Evolutionary conservation across 768 basidiomycete genomes (phyloP), one percentile per base, ranked within the genome.

Genomic region (Boletus sp.): DNA sequence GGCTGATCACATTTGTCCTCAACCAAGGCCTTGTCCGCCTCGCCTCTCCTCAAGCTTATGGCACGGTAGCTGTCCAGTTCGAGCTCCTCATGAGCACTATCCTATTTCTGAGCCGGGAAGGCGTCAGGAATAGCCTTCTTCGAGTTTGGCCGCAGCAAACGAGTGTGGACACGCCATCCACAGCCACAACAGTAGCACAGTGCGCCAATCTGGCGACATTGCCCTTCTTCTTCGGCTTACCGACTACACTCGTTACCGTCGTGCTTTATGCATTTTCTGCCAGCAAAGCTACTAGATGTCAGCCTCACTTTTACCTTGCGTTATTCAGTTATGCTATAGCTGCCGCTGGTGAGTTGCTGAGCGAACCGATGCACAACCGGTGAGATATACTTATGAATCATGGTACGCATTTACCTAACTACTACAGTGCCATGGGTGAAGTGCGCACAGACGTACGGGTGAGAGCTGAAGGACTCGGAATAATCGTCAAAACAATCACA

Each of bases 1-100:
- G 97, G 0, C 63, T 89, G 4, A 79, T 94, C 67, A 98, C 97
- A 0, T 99, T 97, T 71, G 68, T 79, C 5, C 80, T 99, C 28
- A 98, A 98, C 73, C 95, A 97, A 71, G 82, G 84, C 0, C 79
- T 98, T 12, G 78, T 98, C 40, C 86, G 93, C 1, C 78, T 94
- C 30, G 87, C 89, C 2, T 86, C 92, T 0, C 94, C 95, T 1
- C 82, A 83, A 35, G 89, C 87, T 14, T 95, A 92, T 68, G 89
- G 96, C 10, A 94, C 91, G 0, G 94, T 92, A 15, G 84, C 93
- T 0, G 90, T 99, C 59, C 95, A 97, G 65, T 94, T 98, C 72
- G 97, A 98, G 69, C 83, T 98, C 29, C 68, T 98, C 28, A 80
- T 91, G 46, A 91, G 88, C 63, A 94, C 94, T 11, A 90, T 95